A percentile compares a stretch with the other conserved stretches of the same genome.
phyloP scores from a whole-genome alignment of 768 basidiomycete species.

The Rhizopogon salebrosus region DNA sequence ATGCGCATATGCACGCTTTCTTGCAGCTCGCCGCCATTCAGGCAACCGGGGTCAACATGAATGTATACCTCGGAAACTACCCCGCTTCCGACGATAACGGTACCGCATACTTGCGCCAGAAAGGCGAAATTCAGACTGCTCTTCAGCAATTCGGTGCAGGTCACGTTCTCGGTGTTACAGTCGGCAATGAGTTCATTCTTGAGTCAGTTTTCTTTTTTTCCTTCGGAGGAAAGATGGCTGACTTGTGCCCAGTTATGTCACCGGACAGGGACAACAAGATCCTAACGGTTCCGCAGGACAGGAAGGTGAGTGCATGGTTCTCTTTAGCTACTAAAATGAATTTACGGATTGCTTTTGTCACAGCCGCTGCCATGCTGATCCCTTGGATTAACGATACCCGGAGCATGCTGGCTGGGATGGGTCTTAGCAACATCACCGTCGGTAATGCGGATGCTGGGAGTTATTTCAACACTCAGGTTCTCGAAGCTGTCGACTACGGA shows the following conservation, averaged over 20 bases:
- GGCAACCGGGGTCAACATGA: constrained; percentile 84
- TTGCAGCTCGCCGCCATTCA: constrained; percentile 78
- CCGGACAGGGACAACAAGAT: constrained; percentile 39
- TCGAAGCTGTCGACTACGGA: constrained; percentile 63
- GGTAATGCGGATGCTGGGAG: constrained; percentile 85
- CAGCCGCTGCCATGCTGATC: constrained; percentile 60
- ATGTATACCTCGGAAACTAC: constrained; percentile 74
- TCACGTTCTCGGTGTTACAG: constrained; percentile 76
- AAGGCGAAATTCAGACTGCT: constrained; percentile 56
- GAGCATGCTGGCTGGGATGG: constrained; percentile 47
- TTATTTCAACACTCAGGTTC: constrained; percentile 71
- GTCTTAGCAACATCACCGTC: constrained; percentile 60
- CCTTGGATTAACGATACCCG: constrained; percentile 64
- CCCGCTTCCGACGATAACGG: constrained; percentile 55
- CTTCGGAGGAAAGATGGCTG: not conserved
- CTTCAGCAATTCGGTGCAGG: constrained; percentile 73
- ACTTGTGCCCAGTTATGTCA: constrained; percentile 49
- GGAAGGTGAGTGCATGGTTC: constrained; percentile 14
- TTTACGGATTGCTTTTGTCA: not conserved
- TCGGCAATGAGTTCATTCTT: constrained; percentile 90
- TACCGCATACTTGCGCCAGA: constrained; percentile 71
- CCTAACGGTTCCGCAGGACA: constrained; percentile 60
- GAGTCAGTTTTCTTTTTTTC: constrained; percentile 41
- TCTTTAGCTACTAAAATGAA: not conserved
- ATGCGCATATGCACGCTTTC: not conserved